Evolutionary conservation across 768 basidiomycete species (phyloP), one percentile per base, ranked within the genome.

Genomic region (Trametes punicea): DNA sequence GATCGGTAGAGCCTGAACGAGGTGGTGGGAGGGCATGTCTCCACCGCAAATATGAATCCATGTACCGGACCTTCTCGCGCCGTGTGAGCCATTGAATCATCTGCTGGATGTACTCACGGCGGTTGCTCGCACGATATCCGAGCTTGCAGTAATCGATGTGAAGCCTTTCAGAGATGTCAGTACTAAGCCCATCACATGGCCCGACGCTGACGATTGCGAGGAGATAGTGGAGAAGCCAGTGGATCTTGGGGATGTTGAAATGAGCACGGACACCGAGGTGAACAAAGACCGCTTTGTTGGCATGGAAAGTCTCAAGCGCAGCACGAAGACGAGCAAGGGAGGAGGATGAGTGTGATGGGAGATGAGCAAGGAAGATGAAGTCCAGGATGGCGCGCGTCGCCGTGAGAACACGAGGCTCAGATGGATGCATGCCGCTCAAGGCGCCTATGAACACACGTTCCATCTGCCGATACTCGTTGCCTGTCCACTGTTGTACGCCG

Each of bases 401-500:
- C 6, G 39, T 53, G 13, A 67, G 30, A 21, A 72, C 65, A 7
- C 46, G 26, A 4, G n/a, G 4, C 21, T 59, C 55, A n/a, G n/a
- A n/a, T 4, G 3, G 16, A 2, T 61, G 62, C 2, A 62, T 54
- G 7, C 66, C 69, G 8, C 60, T 53, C 34, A 71, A 18, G 0
- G 66, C 59, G 15, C 67, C 66, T 4, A 73, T 51, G 44, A 69
- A 65, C 2, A 67, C 62, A 29, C 62, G 54, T 53, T 64, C 61
- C 58, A 68, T 67, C 7, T 68, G 61, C 44, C 75, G 74, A 46
- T 73, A 66, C 62, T 81, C 75, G 0, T 61, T 69, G 0, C 77
- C 78, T 0, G 77, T 77, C 73, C 73, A 75, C 51, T 78, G 76
- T 5, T 71, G 66, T 0, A 74, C 59, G 0, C 55, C 26, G 0